A percentile compares a stretch with the other conserved stretches of the same genome.
These are phyloP conservation scores for Ilyonectria destructans DNA, from an alignment of 2,329 filamentous ascomycete genomes.

Conservation along the genomic window DNA sequence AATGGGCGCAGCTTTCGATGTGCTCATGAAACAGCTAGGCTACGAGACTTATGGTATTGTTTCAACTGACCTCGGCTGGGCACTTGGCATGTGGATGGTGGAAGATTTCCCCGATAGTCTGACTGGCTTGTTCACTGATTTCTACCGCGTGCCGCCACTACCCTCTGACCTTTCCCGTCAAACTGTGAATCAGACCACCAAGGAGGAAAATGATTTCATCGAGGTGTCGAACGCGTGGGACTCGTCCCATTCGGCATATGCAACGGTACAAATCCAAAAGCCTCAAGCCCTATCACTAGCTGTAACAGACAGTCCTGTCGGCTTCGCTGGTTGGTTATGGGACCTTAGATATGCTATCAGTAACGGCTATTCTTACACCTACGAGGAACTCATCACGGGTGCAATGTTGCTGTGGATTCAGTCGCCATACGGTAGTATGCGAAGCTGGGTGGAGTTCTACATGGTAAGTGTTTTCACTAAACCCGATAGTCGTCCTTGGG, in stretches of 20 bases:
- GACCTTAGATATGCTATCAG: slow-evolving; percentile 13
- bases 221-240: not conserved
- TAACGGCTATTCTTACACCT: slow-evolving; percentile 10
- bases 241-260: slow-evolving; percentile 11
- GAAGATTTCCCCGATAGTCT: slow-evolving; percentile 21
- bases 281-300: slow-evolving; percentile 11
- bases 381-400: slow-evolving; percentile 20
- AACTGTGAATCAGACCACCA: not conserved
- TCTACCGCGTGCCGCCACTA: not conserved
- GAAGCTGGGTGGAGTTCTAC: slow-evolving; percentile 5
- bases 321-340: slow-evolving; percentile 21
- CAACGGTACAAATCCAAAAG: slow-evolving; percentile 12
- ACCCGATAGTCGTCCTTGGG: too few relatives aligned
- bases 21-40: slow-evolving; percentile 38
- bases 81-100: slow-evolving; percentile 30
- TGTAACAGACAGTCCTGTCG: slow-evolving; percentile 23
- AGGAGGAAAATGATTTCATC: slow-evolving; percentile 22
- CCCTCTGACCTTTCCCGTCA: not conserved
- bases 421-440: slow-evolving; percentile 10
- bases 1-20: slow-evolving; percentile 31
- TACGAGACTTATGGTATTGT: slow-evolving; percentile 37
- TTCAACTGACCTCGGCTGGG: slow-evolving; percentile 35
- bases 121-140: slow-evolving; percentile 26
- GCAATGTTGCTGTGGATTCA: slow-evolving; percentile 27
- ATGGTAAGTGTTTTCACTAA: slow-evolving; percentile 10